phyloP scores from a whole-genome alignment of 139 green algal genomes.

The Closterium sp. region DNA sequence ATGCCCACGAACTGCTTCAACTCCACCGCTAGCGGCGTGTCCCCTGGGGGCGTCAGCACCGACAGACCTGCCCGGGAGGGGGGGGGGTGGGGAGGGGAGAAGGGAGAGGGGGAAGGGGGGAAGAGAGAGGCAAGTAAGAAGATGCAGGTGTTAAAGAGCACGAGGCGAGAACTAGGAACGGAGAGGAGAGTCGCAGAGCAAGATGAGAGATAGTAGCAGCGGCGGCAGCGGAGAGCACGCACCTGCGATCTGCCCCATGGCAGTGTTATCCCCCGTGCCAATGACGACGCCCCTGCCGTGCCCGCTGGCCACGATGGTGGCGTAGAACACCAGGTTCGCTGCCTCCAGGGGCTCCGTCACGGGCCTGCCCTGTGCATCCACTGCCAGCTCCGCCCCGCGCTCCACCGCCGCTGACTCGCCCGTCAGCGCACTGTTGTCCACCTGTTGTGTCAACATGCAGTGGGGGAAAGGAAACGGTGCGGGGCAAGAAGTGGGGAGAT shows the following conservation, averaged over 20 bases:
- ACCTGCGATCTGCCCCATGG: slow-evolving; percentile 58
- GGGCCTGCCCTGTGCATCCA: slow-evolving; percentile 29
- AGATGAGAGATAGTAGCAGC: neutral
- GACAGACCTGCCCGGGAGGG: slow-evolving; percentile 9
- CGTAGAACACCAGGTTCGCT: slow-evolving; percentile 75
- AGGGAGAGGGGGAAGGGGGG: neutral
- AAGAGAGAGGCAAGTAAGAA: neutral
- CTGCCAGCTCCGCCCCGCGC: slow-evolving; percentile 35
- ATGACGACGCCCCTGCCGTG: slow-evolving; percentile 46
- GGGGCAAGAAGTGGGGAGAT: too few relatives aligned
- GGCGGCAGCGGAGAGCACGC: neutral
- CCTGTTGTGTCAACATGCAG: neutral
- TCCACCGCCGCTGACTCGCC: slow-evolving; percentile 58
- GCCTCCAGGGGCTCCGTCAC: slow-evolving; percentile 54
- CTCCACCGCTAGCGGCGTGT: slow-evolving; percentile 47
- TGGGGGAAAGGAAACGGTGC: too few relatives aligned
- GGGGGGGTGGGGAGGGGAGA: neutral
- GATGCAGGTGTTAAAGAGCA: too few relatives aligned
- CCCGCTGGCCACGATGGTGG: slow-evolving; percentile 64
- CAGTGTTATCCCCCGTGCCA: slow-evolving; percentile 44
- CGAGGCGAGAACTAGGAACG: too few relatives aligned
- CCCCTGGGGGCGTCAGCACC: slow-evolving; percentile 39
- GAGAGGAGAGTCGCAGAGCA: neutral
- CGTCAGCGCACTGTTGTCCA: slow-evolving; percentile 54
- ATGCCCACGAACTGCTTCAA: slow-evolving; percentile 46